These are phyloP conservation scores for Bipolaris cookei DNA, from an alignment of 2,329 filamentous ascomycete species.

Conservation along the genomic window DNA sequence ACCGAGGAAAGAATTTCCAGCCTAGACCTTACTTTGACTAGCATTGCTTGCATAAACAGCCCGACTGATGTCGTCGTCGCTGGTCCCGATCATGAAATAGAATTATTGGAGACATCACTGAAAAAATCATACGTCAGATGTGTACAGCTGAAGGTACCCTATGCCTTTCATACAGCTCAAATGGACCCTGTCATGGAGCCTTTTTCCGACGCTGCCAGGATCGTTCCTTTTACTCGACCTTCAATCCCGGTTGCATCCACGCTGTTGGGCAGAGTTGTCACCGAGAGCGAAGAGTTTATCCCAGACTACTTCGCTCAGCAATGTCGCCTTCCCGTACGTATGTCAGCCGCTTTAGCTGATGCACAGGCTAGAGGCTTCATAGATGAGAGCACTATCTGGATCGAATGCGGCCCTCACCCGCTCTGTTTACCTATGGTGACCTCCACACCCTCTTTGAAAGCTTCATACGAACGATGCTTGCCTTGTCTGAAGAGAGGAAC, in stretches of 20 bases:
- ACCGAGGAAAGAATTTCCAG: neutral
- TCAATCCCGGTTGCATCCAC: conserved; percentile 45
- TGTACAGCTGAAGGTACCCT: conserved; percentile 19
- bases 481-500: neutral
- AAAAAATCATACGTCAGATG: conserved; percentile 5
- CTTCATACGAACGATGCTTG: too few relatives aligned
- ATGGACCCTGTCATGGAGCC: conserved; percentile 53
- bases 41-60: conserved; percentile 44
- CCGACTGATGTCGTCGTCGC: conserved; percentile 36
- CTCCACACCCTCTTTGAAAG: neutral
- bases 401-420: neutral
- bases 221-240: conserved; percentile 18
- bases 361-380: neutral
- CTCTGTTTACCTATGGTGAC: neutral
- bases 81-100: conserved; percentile 24
- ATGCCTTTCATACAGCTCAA: conserved; percentile 26
- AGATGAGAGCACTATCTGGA: neutral
- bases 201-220: conserved; percentile 33
- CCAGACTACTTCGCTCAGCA: too few relatives aligned
- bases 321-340: neutral
- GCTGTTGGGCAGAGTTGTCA: conserved; percentile 54
- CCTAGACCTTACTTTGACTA: conserved; percentile 23
- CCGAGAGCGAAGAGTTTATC: neutral
- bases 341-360: neutral
- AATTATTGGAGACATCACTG: neutral